These are phyloP conservation scores for Entomortierella chlamydospora DNA, from an alignment of 192 early-diverging fungal genomes.

Conservation along the genomic window DNA sequence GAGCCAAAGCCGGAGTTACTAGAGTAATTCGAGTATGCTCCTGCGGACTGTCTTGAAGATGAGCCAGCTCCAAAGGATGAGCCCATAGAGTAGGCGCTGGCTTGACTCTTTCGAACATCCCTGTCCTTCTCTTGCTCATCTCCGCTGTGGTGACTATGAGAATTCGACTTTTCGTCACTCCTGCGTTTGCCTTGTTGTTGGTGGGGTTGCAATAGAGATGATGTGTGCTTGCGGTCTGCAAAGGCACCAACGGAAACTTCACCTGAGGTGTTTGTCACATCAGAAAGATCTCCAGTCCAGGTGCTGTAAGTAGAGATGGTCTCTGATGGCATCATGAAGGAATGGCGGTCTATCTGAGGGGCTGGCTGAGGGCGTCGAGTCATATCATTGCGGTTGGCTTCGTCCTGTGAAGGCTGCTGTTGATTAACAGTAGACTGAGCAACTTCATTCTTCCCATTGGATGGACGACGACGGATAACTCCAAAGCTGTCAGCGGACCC, in stretches of 20 bases:
- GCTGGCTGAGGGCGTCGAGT: neutral
- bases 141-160: neutral
- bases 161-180: conserved; percentile 10
- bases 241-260: conserved; percentile 50
- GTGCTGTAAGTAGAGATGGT: conserved; percentile 27
- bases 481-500: conserved; percentile 49
- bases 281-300: conserved; percentile 48
- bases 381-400: neutral
- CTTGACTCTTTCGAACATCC: conserved; percentile 38
- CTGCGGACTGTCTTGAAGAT: conserved; percentile 22
- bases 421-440: too few relatives aligned
- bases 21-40: conserved; percentile 47
- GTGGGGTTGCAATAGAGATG: neutral
- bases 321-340: conserved; percentile 51
- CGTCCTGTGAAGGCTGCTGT: neutral
- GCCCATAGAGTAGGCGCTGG: conserved; percentile 42
- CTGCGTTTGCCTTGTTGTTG: conserved; percentile 1
- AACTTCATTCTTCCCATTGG: conserved; percentile 11
- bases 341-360: conserved; percentile 29
- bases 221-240: conserved; percentile 27
- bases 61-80: conserved; percentile 29
- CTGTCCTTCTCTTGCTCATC: neutral
- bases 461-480: conserved; percentile 21
- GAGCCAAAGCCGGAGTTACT: too few relatives aligned
- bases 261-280: conserved; percentile 49